Percentiles rank a stretch among this genome's conserved stretches.
These are phyloP conservation scores for Silybum marianum DNA, from an alignment of 129 eudicot genomes.

Conservation along the genomic window DNA sequence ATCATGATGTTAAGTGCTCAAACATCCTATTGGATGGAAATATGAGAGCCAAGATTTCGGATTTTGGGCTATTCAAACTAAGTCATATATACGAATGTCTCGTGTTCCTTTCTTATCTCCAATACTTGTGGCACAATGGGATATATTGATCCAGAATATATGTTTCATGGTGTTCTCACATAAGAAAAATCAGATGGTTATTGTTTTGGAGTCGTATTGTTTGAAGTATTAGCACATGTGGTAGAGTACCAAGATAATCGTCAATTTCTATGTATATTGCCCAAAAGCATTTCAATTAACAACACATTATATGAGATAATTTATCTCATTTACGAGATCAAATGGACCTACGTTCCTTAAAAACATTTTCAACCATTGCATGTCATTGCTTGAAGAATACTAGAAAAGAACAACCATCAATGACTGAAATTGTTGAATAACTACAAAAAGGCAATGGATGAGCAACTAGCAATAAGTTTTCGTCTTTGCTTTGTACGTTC, in stretches of 20 bases:
- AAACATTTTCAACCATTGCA: too few species aligned
- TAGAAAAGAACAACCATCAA: too few species aligned
- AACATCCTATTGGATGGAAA: slow-evolving; percentile 22
- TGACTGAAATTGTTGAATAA: too few species aligned
- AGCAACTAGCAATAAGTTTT: too few species aligned
- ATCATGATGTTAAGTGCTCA: slow-evolving; percentile 27
- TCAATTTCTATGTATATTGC: not conserved
- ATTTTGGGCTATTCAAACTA: slow-evolving; percentile 10
- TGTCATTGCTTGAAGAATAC: too few species aligned
- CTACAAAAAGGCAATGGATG: too few species aligned
- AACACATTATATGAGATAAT: too few species aligned
- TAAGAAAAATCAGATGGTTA: slow-evolving; percentile 2
- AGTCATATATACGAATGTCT: slow-evolving; percentile 16
- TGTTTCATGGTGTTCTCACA: not conserved
- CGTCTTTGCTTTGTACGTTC: too few species aligned
- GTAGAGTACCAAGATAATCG: not conserved
- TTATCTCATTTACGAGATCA: too few species aligned
- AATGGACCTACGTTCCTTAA: too few species aligned
- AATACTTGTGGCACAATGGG: slow-evolving; percentile 21
- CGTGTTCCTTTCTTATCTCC: slow-evolving; percentile 18
- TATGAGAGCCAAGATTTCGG: too few species aligned
- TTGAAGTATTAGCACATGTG: not conserved
- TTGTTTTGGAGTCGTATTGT: not conserved
- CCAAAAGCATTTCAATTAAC: not conserved
- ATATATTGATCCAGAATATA: slow-evolving; percentile 33